phyloP scores from a whole-genome alignment of 495 filamentous ascomycete species.

The Penicillium desertorum region DNA sequence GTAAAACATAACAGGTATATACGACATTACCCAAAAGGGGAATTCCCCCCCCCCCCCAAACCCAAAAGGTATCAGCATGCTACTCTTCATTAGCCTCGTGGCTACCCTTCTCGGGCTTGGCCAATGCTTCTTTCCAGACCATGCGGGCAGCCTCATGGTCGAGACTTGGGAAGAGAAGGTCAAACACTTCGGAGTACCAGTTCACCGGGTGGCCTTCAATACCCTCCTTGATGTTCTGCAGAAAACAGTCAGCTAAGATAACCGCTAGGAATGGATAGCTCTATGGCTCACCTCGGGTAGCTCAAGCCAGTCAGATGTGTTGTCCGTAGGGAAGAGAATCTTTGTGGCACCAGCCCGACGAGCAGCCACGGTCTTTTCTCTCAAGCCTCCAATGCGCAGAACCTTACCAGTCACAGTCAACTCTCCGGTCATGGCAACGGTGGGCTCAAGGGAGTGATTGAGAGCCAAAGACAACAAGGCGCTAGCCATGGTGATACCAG shows the following conservation, averaged over 20 bases:
- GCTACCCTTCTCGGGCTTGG: constrained; percentile 52
- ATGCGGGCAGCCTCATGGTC: constrained; percentile 70
- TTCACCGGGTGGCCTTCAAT: constrained; percentile 83
- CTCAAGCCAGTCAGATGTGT: constrained; percentile 95
- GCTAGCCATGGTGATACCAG: constrained; percentile 96
- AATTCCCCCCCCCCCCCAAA: background rate
- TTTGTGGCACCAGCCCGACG: constrained; percentile 89
- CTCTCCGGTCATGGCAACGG: constrained; percentile 98
- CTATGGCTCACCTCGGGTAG: constrained; percentile 75
- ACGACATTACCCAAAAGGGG: constrained; percentile 10
- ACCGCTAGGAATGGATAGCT: background rate
- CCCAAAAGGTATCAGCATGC: constrained; percentile 12
- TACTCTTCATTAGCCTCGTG: constrained; percentile 41
- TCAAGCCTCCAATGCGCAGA: constrained; percentile 87
- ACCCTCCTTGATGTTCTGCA: constrained; percentile 93
- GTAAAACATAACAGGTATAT: constrained; percentile 20
- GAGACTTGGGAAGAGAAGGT: constrained; percentile 82
- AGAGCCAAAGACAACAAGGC: constrained; percentile 82
- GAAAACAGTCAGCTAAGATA: constrained; percentile 17
- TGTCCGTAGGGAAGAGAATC: constrained; percentile 94
- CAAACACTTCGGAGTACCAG: constrained; percentile 95
- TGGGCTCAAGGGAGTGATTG: constrained; percentile 73
- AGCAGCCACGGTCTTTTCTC: constrained; percentile 99
- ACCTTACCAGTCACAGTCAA: constrained; percentile 98
- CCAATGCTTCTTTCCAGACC: constrained; percentile 70